These are phyloP conservation scores for Nepenthes mirabilis DNA, from an alignment of 148 eudicot genomes.

Conservation along the genomic window DNA sequence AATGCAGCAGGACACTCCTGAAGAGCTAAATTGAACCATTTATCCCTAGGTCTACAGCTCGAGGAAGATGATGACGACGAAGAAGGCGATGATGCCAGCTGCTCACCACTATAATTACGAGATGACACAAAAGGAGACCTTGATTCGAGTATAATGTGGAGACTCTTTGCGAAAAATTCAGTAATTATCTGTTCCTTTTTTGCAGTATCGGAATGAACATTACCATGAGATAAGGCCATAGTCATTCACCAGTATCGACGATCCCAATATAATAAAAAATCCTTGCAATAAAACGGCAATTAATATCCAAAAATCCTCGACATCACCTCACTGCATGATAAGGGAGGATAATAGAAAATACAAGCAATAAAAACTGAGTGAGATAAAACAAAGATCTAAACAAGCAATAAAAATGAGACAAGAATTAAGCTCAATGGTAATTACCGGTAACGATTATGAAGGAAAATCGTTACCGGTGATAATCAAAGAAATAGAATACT, in stretches of 20 bases:
- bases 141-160: slow-evolving; percentile 76
- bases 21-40: slow-evolving; percentile 83
- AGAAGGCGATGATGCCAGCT: slow-evolving; percentile 59
- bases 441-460: no score
- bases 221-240: slow-evolving; percentile 61
- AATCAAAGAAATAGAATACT: no score
- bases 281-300: no score
- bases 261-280: neutral
- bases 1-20: slow-evolving; percentile 79
- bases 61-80: slow-evolving; percentile 81
- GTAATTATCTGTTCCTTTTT: slow-evolving; percentile 85
- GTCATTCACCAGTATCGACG: slow-evolving; percentile 3
- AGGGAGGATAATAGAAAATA: no score
- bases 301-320: no score
- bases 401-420: no score
- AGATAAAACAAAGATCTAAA: no score
- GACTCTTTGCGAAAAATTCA: slow-evolving; percentile 69
- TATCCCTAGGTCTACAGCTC: slow-evolving; percentile 65
- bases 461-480: no score
- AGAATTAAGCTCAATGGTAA: no score
- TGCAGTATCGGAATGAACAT: slow-evolving; percentile 56
- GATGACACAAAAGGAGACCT: slow-evolving; percentile 70
- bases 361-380: no score
- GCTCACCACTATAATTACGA: slow-evolving; percentile 76
- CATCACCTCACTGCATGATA: no score